phyloP scores from a whole-genome alignment of 352 stramenopile species.

The Halophytophthora batemanensis region DNA sequence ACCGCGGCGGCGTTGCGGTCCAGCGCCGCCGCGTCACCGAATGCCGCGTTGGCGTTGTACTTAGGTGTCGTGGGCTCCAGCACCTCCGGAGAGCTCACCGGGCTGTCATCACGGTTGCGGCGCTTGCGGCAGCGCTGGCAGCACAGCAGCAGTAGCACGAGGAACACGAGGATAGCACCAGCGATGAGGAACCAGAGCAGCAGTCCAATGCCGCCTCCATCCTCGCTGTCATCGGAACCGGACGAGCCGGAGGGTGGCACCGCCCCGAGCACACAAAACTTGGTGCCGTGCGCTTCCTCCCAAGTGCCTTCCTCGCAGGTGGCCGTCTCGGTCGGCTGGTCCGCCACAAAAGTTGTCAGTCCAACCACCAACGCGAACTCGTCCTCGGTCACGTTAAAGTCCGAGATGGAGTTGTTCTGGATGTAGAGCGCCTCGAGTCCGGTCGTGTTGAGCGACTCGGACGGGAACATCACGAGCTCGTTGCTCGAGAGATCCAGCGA shows the following conservation, averaged over 20 bases:
- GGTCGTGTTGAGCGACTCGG: constrained; percentile 21
- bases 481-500: constrained; percentile 43
- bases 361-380: constrained; percentile 28
- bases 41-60: constrained; percentile 15
- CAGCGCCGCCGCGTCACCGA: constrained; percentile 19
- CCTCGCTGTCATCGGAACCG: constrained; percentile 9
- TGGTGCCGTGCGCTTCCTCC: constrained; percentile 28
- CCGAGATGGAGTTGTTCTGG: constrained; percentile 26
- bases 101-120: constrained; percentile 17
- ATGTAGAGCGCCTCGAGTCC: constrained; percentile 30
- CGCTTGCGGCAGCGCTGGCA: constrained; percentile 29
- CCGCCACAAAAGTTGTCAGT: constrained; percentile 28
- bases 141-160: constrained; percentile 28
- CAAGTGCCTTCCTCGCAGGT: constrained; percentile 26
- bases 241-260: constrained; percentile 12
- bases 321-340: constrained; percentile 16
- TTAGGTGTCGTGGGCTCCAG: constrained; percentile 23
- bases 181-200: constrained; percentile 33
- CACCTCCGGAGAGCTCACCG: constrained; percentile 18
- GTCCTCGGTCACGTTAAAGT: constrained; percentile 34
- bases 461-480: constrained; percentile 25
- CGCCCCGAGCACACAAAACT: constrained; percentile 38
- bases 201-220: constrained; percentile 10
- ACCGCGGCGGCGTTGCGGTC: constrained; percentile 9
- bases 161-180: constrained; percentile 28